Percentiles rank a stretch among this genome's conserved stretches.
Conservation (phyloP, 169 alveolate species). For the Plasmodium gonderi region DNA sequence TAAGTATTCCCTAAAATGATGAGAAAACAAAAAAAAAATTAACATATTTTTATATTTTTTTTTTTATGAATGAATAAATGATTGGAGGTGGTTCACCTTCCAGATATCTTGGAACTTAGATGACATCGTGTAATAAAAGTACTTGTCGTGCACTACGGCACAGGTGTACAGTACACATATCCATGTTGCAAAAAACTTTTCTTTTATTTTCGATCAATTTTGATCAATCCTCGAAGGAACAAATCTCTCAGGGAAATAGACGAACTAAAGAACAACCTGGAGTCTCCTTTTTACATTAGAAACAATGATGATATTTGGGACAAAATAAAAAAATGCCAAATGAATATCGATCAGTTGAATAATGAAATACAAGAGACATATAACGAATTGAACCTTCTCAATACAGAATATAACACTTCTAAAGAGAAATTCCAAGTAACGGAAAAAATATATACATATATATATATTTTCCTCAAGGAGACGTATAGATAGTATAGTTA, state of each 20-base stretch:
- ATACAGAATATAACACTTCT: constrained; percentile 15
- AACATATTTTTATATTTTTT: too few relatives aligned
- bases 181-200: constrained; percentile 3
- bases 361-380: constrained; percentile 18
- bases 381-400: neutral
- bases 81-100: too few relatives aligned
- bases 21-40: too few relatives aligned
- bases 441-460: neutral
- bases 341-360: constrained; percentile 12
- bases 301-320: constrained; percentile 40
- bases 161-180: neutral
- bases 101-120: too few relatives aligned
- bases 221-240: constrained; percentile 9
- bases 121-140: too few relatives aligned
- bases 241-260: constrained; percentile 21
- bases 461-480: neutral
- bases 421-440: constrained; percentile 33
- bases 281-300: neutral
- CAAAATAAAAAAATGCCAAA: constrained; percentile 31
- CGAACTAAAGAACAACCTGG: constrained; percentile 24
- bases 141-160: too few relatives aligned
- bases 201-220: neutral
- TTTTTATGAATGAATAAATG: too few relatives aligned
- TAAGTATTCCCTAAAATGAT: constrained; percentile 23
- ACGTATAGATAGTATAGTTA: too few relatives aligned